Evolutionary conservation across 306 rosid genomes (phyloP).

Genomic region (Castanea sativa): DNA sequence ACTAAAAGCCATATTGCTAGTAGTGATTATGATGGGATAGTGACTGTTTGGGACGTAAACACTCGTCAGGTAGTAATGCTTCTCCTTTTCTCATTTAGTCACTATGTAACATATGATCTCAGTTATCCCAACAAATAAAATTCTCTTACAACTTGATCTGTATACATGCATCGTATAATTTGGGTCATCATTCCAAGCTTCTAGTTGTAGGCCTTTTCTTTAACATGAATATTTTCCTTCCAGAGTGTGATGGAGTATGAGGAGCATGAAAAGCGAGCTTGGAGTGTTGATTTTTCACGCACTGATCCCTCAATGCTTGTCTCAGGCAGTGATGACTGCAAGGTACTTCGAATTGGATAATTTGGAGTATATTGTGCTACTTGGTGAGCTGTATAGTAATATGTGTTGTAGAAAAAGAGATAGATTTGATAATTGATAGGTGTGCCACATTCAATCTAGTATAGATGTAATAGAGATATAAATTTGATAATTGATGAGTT

Average conservation of each 20-base stretch:
- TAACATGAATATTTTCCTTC: slow-evolving; percentile 13
- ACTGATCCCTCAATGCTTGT: slow-evolving; percentile 98
- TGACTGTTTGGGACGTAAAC: slow-evolving; percentile 93
- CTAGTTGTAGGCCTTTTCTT: neutral
- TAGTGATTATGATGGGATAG: slow-evolving; percentile 96
- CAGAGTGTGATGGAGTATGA: slow-evolving; percentile 98
- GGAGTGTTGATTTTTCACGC: slow-evolving; percentile 98
- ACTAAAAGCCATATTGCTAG: slow-evolving; percentile 92
- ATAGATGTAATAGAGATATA: neutral
- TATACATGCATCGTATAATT: neutral
- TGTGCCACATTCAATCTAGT: neutral
- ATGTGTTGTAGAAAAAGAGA: neutral
- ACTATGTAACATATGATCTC: neutral
- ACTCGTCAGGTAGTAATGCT: slow-evolving; percentile 68
- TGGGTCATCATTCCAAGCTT: neutral
- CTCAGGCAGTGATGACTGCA: slow-evolving; percentile 97
- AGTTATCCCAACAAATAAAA: too few species aligned
- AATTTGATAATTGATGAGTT: neutral
- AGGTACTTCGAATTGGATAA: slow-evolving; percentile 46
- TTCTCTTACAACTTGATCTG: neutral
- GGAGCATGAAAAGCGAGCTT: slow-evolving; percentile 97
- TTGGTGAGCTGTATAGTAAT: neutral
- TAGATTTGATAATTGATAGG: neutral
- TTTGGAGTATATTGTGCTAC: neutral
- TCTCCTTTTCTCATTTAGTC: neutral